Percentiles rank a stretch among this genome's conserved stretches.
phyloP scores from a whole-genome alignment of 2,329 filamentous ascomycete species.

The Blumeriella jaapii region DNA sequence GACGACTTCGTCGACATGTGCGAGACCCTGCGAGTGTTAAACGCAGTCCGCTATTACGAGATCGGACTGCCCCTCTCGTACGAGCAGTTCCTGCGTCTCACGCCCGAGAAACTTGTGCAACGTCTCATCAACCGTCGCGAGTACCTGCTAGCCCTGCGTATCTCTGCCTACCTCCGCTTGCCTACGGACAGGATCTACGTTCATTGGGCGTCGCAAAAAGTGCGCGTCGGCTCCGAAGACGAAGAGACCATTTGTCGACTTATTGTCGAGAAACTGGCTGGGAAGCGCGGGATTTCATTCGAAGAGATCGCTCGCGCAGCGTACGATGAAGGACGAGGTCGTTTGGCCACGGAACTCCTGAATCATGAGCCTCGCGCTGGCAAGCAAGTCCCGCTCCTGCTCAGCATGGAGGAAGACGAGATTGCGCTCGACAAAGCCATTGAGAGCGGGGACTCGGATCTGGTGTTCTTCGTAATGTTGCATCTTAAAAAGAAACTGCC shows the following conservation, averaged over 20 bases:
- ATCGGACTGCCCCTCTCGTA: constrained; percentile 84
- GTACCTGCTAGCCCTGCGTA: constrained; percentile 78
- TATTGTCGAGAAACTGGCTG: constrained; percentile 76
- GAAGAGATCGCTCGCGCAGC: constrained; percentile 87
- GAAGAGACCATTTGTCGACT: constrained; percentile 79
- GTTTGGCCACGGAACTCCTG: constrained; percentile 81
- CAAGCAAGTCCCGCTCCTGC: constrained; percentile 85
- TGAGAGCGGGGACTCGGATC: constrained; percentile 86
- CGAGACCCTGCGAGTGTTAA: constrained; percentile 82
- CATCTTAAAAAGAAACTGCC: constrained; percentile 85
- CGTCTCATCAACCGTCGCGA: constrained; percentile 81
- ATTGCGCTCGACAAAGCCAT: constrained; percentile 94
- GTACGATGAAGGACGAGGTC: constrained; percentile 81
- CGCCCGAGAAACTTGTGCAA: constrained; percentile 76
- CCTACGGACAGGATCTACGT: constrained; percentile 87
- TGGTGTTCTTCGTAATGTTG: constrained; percentile 80
- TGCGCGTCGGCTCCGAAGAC: constrained; percentile 70
- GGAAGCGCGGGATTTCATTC: constrained; percentile 88
- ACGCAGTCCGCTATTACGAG: constrained; percentile 84
- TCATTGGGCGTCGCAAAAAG: constrained; percentile 93
- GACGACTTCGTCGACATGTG: constrained; percentile 99
- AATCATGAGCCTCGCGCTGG: constrained; percentile 91
- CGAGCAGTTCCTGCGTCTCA: constrained; percentile 85
- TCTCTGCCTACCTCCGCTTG: constrained; percentile 77
- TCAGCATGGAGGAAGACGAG: constrained; percentile 93